Conservation (phyloP, 169 alveolate genomes). For the Prorocentrum cordatum region DNA sequence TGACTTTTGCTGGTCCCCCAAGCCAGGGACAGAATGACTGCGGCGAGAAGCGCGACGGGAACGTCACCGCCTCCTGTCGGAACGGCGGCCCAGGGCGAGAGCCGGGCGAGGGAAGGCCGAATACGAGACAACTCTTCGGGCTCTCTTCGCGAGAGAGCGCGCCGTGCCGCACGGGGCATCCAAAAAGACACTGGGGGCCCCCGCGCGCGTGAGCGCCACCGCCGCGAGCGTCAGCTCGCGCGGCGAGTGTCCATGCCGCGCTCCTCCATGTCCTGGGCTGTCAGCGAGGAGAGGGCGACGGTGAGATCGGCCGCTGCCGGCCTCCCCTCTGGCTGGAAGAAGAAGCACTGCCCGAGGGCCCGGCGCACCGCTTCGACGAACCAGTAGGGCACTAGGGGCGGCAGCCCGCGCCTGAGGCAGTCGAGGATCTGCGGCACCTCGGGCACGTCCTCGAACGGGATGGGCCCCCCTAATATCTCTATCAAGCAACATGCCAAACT, state of each 20-base stretch:
- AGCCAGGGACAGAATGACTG: too few species aligned
- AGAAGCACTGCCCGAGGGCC: constrained; percentile 37
- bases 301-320: constrained; percentile 26
- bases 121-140: too few species aligned
- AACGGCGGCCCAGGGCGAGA: too few species aligned
- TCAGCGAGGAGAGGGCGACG: constrained; percentile 14
- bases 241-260: constrained; percentile 69
- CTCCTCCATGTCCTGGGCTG: constrained; percentile 18
- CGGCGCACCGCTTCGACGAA: constrained; percentile 32
- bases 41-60: too few species aligned
- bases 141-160: too few species aligned
- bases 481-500: constrained; percentile 79
- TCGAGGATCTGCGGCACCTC: constrained; percentile 72
- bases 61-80: too few species aligned
- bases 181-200: too few species aligned
- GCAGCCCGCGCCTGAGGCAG: background rate
- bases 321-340: constrained; percentile 30
- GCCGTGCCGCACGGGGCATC: too few species aligned
- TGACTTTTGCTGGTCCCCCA: too few species aligned
- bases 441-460: constrained; percentile 77
- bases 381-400: constrained; percentile 70
- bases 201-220: too few species aligned
- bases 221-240: too few species aligned
- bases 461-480: constrained; percentile 79
- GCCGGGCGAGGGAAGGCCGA: too few species aligned